phyloP scores from a whole-genome alignment of 2,329 filamentous ascomycete species.

The Fusarium foetens region DNA sequence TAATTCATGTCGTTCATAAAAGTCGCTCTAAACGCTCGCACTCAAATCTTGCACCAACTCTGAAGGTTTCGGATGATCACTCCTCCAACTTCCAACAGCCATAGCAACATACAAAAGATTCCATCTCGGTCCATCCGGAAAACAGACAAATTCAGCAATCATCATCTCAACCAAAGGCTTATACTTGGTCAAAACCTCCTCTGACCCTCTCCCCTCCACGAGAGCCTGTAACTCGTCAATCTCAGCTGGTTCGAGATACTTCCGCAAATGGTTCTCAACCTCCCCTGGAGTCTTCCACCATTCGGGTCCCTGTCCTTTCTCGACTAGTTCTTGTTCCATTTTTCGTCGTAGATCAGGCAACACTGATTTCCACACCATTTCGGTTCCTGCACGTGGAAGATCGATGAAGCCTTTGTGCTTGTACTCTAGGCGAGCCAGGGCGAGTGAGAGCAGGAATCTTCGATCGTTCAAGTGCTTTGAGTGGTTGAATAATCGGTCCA shows the following conservation, averaged over 20 bases:
- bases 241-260: slow-evolving; percentile 30
- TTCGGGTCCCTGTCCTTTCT: slow-evolving; percentile 14
- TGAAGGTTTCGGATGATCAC: slow-evolving; percentile 9
- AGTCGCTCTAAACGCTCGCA: background rate
- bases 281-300: slow-evolving; percentile 42
- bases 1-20: background rate
- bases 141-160: slow-evolving; percentile 41
- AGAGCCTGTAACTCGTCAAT: slow-evolving; percentile 30
- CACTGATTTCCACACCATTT: slow-evolving; percentile 3
- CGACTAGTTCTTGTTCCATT: slow-evolving; percentile 29
- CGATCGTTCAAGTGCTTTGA: slow-evolving; percentile 33
- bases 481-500: slow-evolving; percentile 42
- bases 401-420: slow-evolving; percentile 37
- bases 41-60: slow-evolving; percentile 8
- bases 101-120: slow-evolving; percentile 38
- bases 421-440: slow-evolving; percentile 35
- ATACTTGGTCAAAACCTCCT: slow-evolving; percentile 17
- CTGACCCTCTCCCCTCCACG: slow-evolving; percentile 33
- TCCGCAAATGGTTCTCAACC: slow-evolving; percentile 35
- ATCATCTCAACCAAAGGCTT: slow-evolving; percentile 32
- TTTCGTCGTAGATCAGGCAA: background rate
- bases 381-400: background rate
- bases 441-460: slow-evolving; percentile 37
- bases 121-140: slow-evolving; percentile 41
- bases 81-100: slow-evolving; percentile 35